Conservation (phyloP, 2,329 filamentous ascomycete species). For the Graphiopsis chlorocephala region DNA sequence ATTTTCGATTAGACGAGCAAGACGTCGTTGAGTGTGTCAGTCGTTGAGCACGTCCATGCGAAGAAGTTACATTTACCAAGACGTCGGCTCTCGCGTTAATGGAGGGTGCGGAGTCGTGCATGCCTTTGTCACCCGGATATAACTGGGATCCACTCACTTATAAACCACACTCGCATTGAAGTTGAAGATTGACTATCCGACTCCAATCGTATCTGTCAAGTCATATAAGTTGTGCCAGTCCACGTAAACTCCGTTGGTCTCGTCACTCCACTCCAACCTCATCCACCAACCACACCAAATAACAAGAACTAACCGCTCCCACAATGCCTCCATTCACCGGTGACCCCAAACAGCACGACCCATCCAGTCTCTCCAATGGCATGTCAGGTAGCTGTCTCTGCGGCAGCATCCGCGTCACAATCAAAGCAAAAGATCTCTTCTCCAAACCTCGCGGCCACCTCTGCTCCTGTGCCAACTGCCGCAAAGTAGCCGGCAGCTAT, state of each 20-base stretch:
- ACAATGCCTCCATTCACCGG: conserved; percentile 36
- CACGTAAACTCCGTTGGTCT: background rate
- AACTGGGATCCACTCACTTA: background rate
- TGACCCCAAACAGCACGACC: conserved; percentile 39
- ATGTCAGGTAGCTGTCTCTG: conserved; percentile 47
- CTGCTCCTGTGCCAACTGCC: conserved; percentile 53
- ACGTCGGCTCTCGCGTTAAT: background rate
- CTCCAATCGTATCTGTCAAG: background rate
- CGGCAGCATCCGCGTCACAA: conserved; percentile 48
- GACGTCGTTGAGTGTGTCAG: background rate
- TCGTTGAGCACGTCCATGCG: background rate
- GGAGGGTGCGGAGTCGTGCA: background rate
- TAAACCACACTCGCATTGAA: background rate
- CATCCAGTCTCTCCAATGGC: conserved; percentile 33
- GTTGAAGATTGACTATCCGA: too few relatives aligned
- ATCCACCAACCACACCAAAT: background rate
- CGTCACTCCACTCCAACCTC: background rate
- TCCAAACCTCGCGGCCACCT: conserved; percentile 45
- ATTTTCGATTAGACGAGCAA: too few relatives aligned
- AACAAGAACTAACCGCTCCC: background rate
- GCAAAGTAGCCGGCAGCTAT: conserved; percentile 48
- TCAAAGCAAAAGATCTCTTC: conserved; percentile 49
- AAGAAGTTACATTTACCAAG: background rate
- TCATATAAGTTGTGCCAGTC: background rate
- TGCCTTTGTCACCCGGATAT: background rate